phyloP scores from a whole-genome alignment of 208 protist genomes.

The Trypanosoma congolense region DNA sequence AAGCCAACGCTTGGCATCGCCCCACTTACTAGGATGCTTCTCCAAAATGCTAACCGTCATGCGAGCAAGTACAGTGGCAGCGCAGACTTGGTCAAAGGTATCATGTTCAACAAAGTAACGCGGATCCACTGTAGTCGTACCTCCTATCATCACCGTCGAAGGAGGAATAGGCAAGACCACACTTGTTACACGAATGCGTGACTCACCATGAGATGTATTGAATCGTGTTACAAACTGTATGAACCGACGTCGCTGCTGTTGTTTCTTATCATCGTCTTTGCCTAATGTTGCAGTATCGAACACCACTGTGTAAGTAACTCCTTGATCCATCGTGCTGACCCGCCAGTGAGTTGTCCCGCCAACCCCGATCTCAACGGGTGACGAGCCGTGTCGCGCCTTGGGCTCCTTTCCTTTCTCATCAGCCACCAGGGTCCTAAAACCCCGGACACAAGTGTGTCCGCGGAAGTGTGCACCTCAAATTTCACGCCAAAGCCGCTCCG shows the following conservation, averaged over 20 bases:
- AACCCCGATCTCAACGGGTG: conserved; percentile 57
- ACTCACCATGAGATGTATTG: conserved; percentile 67
- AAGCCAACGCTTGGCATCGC: conserved; percentile 96
- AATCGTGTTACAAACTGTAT: conserved; percentile 95
- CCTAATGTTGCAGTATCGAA: conserved; percentile 77
- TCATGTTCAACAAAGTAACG: conserved; percentile 40
- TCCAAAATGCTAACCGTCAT: conserved; percentile 73
- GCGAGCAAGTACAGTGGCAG: conserved; percentile 65
- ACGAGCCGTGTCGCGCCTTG: conserved; percentile 23
- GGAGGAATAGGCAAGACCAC: conserved; percentile 61
- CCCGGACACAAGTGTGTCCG: conserved; percentile 68
- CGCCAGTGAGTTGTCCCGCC: conserved; percentile 60
- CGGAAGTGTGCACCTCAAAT: conserved; percentile 65
- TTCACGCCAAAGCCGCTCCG: conserved; percentile 59
- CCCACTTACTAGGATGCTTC: conserved; percentile 60
- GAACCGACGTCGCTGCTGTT: conserved; percentile 53
- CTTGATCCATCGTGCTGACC: conserved; percentile 58
- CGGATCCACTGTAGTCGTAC: conserved; percentile 18
- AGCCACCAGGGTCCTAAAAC: conserved; percentile 62
- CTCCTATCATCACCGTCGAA: background rate
- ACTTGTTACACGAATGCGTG: conserved; percentile 87
- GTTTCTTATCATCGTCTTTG: conserved; percentile 9
- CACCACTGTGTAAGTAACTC: conserved; percentile 51
- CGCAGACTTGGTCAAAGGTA: conserved; percentile 96
- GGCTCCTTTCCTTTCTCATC: conserved; percentile 44